These are phyloP conservation scores for Avena sativa DNA, from an alignment of 176 grass and related monocot species.

Conservation along the genomic window DNA sequence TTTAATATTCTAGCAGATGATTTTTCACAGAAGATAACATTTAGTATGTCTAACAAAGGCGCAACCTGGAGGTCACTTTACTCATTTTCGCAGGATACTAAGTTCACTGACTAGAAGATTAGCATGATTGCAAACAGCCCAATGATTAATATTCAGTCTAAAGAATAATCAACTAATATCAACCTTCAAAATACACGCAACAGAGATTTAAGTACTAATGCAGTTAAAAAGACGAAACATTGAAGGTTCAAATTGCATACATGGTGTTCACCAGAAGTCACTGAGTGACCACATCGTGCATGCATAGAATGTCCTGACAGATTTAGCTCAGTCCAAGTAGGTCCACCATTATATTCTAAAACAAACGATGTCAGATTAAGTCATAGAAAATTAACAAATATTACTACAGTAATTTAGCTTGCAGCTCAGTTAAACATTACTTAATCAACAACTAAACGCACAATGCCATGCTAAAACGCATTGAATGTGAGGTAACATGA, in stretches of 20 bases:
- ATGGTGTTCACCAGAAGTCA: constrained; percentile 89
- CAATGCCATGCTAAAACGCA: not conserved
- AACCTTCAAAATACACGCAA: constrained; percentile 25
- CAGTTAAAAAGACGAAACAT: not conserved
- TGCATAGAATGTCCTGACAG: constrained; percentile 78
- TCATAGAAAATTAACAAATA: constrained; percentile 11
- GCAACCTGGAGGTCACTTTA: not conserved
- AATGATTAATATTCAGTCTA: not conserved
- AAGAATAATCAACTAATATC: not conserved
- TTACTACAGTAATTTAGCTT: not conserved
- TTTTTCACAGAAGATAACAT: constrained; percentile 21
- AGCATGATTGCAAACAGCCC: not conserved
- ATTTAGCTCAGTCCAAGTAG: constrained; percentile 88
- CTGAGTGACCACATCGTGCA: constrained; percentile 82
- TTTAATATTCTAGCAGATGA: not conserved
- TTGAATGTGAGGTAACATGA: not conserved
- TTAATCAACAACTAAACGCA: constrained; percentile 3
- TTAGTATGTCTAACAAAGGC: not conserved
- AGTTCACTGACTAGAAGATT: not conserved
- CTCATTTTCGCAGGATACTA: not conserved
- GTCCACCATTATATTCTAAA: constrained; percentile 71
- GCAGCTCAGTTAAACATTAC: not conserved
- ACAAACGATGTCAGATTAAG: constrained; percentile 29
- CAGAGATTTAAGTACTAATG: constrained; percentile 18
- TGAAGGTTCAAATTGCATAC: constrained; percentile 54